phyloP scores from a whole-genome alignment of 2,329 filamentous ascomycete species.

The Hymenoscyphus fructigenus region DNA sequence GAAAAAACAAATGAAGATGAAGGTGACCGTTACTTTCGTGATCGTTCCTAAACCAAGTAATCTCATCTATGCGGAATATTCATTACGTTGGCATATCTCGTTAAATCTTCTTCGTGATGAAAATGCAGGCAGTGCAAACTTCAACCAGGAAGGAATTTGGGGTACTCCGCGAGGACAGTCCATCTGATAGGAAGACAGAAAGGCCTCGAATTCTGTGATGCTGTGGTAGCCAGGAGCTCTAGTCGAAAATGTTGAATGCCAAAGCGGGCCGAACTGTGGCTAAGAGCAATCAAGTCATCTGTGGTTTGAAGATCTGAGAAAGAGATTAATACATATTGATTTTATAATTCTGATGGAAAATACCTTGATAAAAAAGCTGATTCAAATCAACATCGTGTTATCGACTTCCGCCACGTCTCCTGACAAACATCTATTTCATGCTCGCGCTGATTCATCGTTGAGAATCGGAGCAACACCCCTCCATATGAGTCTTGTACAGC shows the following conservation, averaged over 20 bases:
- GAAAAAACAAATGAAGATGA: not conserved
- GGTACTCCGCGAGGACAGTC: not conserved
- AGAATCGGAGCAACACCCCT: not conserved
- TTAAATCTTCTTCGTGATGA: not conserved
- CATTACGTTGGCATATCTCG: not conserved
- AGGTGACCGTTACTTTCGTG: not conserved
- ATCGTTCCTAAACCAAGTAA: not conserved
- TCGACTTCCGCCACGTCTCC: conserved; percentile 3
- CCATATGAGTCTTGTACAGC: not conserved
- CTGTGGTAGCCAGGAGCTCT: not conserved
- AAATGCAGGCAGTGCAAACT: not conserved
- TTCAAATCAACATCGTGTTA: not conserved
- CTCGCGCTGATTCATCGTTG: not conserved
- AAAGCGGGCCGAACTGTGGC: not conserved
- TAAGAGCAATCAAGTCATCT: not conserved
- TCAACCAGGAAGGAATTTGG: not conserved
- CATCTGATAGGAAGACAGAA: not conserved
- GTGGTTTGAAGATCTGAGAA: not conserved
- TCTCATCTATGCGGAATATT: not conserved
- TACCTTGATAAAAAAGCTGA: conserved; percentile 1
- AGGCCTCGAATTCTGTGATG: not conserved
- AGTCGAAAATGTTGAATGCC: not conserved
- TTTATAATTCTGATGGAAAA: not conserved
- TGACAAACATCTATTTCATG: not conserved
- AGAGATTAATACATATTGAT: too few relatives aligned